Percentiles rank a stretch among this genome's conserved stretches.
These are phyloP conservation scores for Pythium angustatum DNA, from an alignment of 352 stramenopile species.

Conservation along the genomic window DNA sequence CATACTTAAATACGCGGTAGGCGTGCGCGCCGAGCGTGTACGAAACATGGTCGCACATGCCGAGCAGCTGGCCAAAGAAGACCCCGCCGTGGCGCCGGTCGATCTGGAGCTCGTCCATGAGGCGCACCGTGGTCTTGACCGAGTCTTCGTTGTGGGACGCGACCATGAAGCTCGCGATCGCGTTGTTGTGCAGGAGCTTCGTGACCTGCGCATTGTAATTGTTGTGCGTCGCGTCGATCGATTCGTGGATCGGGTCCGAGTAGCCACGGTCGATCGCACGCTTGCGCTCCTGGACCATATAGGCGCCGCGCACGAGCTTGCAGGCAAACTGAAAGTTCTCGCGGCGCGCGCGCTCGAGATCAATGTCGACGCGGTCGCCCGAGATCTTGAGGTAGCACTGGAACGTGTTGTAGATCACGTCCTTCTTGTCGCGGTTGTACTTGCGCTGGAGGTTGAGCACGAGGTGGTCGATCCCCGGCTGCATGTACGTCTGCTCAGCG, in stretches of 20 bases:
- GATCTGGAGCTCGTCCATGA: slow-evolving; percentile 92
- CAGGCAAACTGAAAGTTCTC: slow-evolving; percentile 94
- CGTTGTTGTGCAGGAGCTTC: slow-evolving; percentile 87
- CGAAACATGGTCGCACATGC: slow-evolving; percentile 97
- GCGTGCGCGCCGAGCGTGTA: slow-evolving; percentile 92
- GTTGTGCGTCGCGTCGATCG: slow-evolving; percentile 92
- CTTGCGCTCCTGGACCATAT: slow-evolving; percentile 97
- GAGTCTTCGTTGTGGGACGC: slow-evolving; percentile 97
- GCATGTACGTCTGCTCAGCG: slow-evolving; percentile 97
- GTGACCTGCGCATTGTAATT: slow-evolving; percentile 93
- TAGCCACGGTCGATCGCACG: slow-evolving; percentile 79
- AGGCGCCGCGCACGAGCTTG: slow-evolving; percentile 98
- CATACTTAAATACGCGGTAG: slow-evolving; percentile 97
- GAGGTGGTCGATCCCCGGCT: slow-evolving; percentile 97
- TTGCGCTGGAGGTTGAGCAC: slow-evolving; percentile 82
- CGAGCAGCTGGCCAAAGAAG: slow-evolving; percentile 97
- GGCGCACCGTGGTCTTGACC: slow-evolving; percentile 91
- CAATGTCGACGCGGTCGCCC: slow-evolving; percentile 83
- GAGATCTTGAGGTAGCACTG: slow-evolving; percentile 98
- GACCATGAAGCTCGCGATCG: slow-evolving; percentile 95
- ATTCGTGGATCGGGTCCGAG: slow-evolving; percentile 92
- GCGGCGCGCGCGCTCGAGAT: slow-evolving; percentile 91
- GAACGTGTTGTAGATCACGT: slow-evolving; percentile 98
- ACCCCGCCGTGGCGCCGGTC: slow-evolving; percentile 69
- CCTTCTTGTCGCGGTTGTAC: slow-evolving; percentile 86